Evolutionary conservation across 495 filamentous ascomycete genomes (phyloP).

Genomic region (Pyrenula aspistea): DNA sequence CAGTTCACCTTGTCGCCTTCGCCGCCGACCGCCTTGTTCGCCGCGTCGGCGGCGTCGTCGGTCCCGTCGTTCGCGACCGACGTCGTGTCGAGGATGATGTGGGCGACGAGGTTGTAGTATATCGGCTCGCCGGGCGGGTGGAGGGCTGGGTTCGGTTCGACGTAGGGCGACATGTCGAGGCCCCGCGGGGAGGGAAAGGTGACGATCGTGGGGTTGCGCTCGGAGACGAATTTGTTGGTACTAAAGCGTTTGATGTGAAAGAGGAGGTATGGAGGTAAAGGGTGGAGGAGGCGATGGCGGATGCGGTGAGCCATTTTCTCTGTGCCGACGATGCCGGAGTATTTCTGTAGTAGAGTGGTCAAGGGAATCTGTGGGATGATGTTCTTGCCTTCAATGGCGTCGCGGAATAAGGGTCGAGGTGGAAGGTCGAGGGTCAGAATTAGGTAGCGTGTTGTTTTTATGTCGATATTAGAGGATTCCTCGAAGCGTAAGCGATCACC

Average conservation of each 20-base stretch:
- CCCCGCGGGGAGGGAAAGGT: constrained; percentile 70
- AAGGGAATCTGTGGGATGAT: constrained; percentile 95
- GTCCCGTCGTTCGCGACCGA: constrained; percentile 70
- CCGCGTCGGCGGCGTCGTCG: constrained; percentile 73
- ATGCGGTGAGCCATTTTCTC: constrained; percentile 77
- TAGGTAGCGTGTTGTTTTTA: constrained; percentile 64
- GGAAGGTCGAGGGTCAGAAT: constrained; percentile 90
- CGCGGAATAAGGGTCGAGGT: constrained; percentile 91
- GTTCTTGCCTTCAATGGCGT: constrained; percentile 68
- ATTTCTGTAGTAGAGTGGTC: constrained; percentile 81
- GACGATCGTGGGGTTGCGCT: constrained; percentile 96
- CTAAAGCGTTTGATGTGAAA: constrained; percentile 98
- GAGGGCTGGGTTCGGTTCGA: constrained; percentile 55
- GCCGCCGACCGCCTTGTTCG: constrained; percentile 65
- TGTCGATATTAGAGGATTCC: constrained; percentile 71
- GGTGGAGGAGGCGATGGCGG: constrained; percentile 83
- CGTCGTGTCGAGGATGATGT: constrained; percentile 57
- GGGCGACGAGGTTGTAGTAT: constrained; percentile 92
- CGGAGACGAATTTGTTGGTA: constrained; percentile 87
- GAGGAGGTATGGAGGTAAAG: constrained; percentile 79
- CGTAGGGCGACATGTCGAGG: constrained; percentile 81
- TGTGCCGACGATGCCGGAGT: constrained; percentile 79
- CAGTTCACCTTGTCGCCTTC: constrained; percentile 42
- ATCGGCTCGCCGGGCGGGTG: constrained; percentile 69
- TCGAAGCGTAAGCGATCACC: constrained; percentile 88